Evolutionary conservation across 139 green algal species (phyloP).

Genomic region (Spirogloea muscicola): DNA sequence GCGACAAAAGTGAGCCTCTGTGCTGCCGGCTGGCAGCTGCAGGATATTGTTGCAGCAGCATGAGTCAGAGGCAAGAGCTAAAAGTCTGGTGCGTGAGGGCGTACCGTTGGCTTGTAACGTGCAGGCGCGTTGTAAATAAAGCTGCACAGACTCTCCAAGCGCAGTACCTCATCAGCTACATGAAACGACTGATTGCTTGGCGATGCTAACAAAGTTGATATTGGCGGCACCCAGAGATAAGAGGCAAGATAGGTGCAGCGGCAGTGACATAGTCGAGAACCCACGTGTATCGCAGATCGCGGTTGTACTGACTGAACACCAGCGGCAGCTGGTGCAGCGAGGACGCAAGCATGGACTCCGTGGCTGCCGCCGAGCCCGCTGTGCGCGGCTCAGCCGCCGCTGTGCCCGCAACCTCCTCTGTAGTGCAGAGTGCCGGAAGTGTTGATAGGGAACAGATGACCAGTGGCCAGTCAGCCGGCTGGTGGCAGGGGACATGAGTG

Average conservation of each 20-base stretch:
- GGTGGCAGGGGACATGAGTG: too few species aligned
- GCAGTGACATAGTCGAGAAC: background rate
- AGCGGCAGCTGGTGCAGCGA: background rate
- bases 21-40: background rate
- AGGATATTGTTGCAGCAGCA: background rate
- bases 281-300: conserved; percentile 5
- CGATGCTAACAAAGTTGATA: background rate
- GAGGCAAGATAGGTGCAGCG: background rate
- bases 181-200: too few species aligned
- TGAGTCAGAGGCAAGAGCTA: background rate
- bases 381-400: too few species aligned
- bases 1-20: background rate
- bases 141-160: background rate
- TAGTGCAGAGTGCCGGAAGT: too few species aligned
- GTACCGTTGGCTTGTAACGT: conserved; percentile 1
- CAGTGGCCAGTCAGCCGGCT: too few species aligned
- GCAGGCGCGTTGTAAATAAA: conserved; percentile 13
- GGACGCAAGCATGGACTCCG: background rate
- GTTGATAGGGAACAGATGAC: too few species aligned
- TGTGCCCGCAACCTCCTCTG: too few species aligned
- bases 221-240: background rate
- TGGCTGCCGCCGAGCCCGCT: too few species aligned
- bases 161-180: too few species aligned
- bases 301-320: background rate
- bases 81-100: background rate